Base-by-base conservation (phyloP, 495 filamentous ascomycete species). In the Xylaria nigripes region DNA sequence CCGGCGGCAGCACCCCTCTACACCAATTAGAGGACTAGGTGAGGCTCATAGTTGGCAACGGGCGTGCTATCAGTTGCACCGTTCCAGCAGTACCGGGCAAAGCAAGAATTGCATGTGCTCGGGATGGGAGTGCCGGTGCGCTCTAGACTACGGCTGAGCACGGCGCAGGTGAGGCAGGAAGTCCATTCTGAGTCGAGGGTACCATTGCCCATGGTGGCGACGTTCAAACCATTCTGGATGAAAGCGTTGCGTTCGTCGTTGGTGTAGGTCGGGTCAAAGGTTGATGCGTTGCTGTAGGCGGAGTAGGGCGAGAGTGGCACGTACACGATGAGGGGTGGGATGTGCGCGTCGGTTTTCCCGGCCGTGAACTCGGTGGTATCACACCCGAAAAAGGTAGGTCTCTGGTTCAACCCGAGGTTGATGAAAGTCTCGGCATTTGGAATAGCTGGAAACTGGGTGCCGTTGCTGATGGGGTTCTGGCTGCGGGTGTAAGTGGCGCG, bases 361-460 rank as follows among this genome's bases (percentile, higher is more conserved):
- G 70, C 69, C 4, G 83, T 79, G 45, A 83, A 76, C 69, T 95
- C 94, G 52, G 72, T 68, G 40, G 73, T 75, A 70, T 91, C 72
- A 74, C 92, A 97, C 54, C 92, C 92, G 70, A 97, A 97, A 76
- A 97, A 96, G 7, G 90, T 89, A 0, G 92, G 93, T 3, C 79
- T 81, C 50, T 72, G 81, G 79, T 96, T 97, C 10, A 96, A 75
- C 22, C 86, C 86, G 0, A 87, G 79, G 70, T 93, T 90, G 59
- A 96, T 71, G 67, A 97, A 95, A 10, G 90, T 95, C 71, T 89
- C 85, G 46, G 76, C 70, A 70, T 90, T 89, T 0, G 92, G 92
- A 15, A 97, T 76, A 10, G 77, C 63, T 0, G 92, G 91, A 76
- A 97, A 96, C 1, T 79, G 72, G 4, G 92, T 95, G 42, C 87